These are phyloP conservation scores for Talaromyces trachyspermus DNA, from an alignment of 495 filamentous ascomycete genomes.

Conservation along the genomic window DNA sequence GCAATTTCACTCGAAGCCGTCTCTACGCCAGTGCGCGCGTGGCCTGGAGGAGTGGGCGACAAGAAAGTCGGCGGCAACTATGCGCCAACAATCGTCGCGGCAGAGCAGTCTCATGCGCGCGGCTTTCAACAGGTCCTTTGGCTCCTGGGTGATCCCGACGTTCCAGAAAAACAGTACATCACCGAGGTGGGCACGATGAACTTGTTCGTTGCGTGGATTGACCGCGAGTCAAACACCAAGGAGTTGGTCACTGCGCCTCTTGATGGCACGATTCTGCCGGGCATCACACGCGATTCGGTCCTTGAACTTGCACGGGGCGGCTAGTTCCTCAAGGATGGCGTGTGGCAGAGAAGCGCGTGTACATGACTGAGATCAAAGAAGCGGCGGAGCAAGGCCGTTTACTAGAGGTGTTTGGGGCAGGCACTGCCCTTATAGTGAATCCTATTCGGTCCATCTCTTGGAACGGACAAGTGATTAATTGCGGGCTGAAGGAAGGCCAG, in stretches of 20 bases:
- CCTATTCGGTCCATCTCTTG: conserved; percentile 70
- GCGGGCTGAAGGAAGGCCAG: conserved; percentile 55
- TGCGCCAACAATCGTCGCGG: conserved; percentile 17
- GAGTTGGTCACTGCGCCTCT: conserved; percentile 77
- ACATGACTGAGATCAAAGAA: conserved; percentile 64
- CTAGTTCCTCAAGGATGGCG: conserved; percentile 70
- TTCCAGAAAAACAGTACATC: conserved; percentile 59
- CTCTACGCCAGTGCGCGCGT: conserved; percentile 15
- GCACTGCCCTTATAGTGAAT: conserved; percentile 56
- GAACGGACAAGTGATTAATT: conserved; percentile 58
- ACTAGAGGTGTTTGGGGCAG: conserved; percentile 74
- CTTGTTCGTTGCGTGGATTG: conserved; percentile 62
- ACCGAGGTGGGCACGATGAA: conserved; percentile 96
- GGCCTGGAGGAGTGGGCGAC: conserved; percentile 22
- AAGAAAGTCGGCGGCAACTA: conserved; percentile 27
- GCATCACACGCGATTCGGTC: conserved; percentile 72
- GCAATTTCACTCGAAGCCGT: conserved; percentile 5
- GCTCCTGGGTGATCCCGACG: conserved; percentile 16
- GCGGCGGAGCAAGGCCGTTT: conserved; percentile 67
- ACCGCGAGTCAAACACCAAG: conserved; percentile 64
- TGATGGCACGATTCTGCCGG: conserved; percentile 80
- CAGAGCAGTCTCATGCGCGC: conserved; percentile 8
- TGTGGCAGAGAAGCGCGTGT: conserved; percentile 67
- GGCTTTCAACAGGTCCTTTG: conserved; percentile 24
- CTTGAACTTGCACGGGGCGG: conserved; percentile 60